Evolutionary conservation across 140 eudicot species (phyloP), one percentile per base, ranked within the genome.

Genomic region (Flaveria floridana): DNA sequence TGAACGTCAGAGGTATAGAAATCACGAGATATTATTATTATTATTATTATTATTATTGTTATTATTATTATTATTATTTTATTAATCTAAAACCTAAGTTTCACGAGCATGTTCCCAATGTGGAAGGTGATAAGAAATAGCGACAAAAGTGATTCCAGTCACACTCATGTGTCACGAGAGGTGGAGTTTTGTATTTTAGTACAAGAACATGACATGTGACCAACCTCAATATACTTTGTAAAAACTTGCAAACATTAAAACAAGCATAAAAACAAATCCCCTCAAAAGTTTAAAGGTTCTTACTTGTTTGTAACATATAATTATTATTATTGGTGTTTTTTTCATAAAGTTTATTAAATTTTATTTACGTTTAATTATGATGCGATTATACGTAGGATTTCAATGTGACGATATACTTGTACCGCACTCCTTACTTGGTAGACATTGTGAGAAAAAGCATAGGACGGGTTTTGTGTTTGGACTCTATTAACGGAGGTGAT

Each of bases 351-450:
- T 13, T 16, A 68, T 7, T 18, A 4, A 70, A 11, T 16, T 37
- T 6, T 28, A 28, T 3, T 28, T 28, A 0, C 30, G 4, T 37
- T 6, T 28, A 28, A 28, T 28, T 28, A 0, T 48, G 4, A 25
- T 25, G 53, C 0, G 5, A n/a, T 28, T 53, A 56, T 47, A 20
- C 61, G 67, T 83, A 87, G 92, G 92, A 87, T 55, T 87, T 82
- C 55, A 68, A 72, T 74, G 87, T 72, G 30, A 80, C 85, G 4
- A 71, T 87, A 78, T 76, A 79, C 46, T 65, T 87, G 53, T 87
- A 87, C 41, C 87, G 84, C 18, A 69, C 92, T 55, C 84, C 89
- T 0, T 87, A 82, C 75, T 69, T 87, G 42, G 89, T 87, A 46
- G 92, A 87, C 65, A 78, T 87, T 4, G 79, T 80, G 67, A 73